These are phyloP conservation scores for Camellia oleifera DNA, from an alignment of 179 eudicot genomes.

Conservation along the genomic window DNA sequence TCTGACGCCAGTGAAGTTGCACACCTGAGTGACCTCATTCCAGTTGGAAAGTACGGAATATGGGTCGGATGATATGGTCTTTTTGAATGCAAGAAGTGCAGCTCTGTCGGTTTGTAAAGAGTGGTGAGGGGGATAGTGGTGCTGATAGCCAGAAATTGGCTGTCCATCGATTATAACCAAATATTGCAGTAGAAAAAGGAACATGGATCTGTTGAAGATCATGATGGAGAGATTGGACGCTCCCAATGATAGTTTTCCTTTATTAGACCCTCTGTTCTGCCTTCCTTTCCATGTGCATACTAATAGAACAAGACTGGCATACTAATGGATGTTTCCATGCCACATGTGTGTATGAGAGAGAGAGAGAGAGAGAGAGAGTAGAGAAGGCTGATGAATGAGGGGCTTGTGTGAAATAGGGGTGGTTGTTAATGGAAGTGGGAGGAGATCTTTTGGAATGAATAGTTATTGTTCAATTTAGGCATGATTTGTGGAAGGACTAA, in stretches of 20 bases:
- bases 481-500: conserved; percentile 7
- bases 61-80: conserved; percentile 21
- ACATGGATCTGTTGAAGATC: conserved; percentile 14
- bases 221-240: conserved; percentile 9
- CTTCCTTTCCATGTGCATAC: conserved; percentile 9
- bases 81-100: conserved; percentile 36
- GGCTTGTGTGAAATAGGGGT: neutral
- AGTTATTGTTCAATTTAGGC: conserved; percentile 7
- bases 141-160: conserved; percentile 14
- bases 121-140: conserved; percentile 14
- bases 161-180: conserved; percentile 6
- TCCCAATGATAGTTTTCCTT: neutral
- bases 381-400: neutral
- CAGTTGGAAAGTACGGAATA: conserved; percentile 26
- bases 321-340: neutral
- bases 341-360: neutral
- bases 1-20: conserved; percentile 33
- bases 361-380: neutral
- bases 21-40: conserved; percentile 30
- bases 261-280: neutral
- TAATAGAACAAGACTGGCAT: neutral
- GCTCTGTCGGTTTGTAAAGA: conserved; percentile 31
- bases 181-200: conserved; percentile 16
- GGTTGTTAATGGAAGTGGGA: conserved; percentile 4
- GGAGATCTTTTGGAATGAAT: conserved; percentile 3